Conservation (phyloP, 306 rosid species). For the Adenanthera pavonina region DNA sequence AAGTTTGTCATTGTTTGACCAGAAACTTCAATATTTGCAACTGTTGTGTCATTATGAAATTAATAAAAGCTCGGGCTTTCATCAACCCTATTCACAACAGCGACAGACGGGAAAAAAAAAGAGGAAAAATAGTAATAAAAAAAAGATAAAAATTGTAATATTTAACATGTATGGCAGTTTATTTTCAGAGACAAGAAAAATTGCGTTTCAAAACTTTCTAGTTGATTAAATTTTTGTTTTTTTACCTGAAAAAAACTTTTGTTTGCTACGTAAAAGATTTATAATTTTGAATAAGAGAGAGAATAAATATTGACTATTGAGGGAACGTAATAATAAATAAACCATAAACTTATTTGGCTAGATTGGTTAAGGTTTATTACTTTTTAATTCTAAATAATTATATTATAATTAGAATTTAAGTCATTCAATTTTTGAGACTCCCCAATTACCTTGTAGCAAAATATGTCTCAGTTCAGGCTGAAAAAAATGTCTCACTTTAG, state of each 20-base stretch:
- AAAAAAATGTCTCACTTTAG: too few species aligned
- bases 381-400: too few species aligned
- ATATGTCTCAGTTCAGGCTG: too few species aligned
- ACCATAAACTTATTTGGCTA: too few species aligned
- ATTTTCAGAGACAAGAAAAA: neutral
- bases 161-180: neutral
- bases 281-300: neutral
- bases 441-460: too few species aligned
- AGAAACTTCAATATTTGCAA: neutral
- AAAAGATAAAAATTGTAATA: neutral
- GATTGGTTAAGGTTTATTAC: too few species aligned
- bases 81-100: neutral
- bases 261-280: neutral
- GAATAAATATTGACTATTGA: too few species aligned
- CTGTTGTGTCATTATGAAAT: neutral
- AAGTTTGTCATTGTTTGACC: constrained; percentile 14
- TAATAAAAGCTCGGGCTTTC: neutral
- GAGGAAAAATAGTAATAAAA: neutral
- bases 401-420: too few species aligned
- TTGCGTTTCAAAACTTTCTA: neutral
- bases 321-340: too few species aligned
- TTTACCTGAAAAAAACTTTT: too few species aligned
- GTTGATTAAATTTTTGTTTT: neutral
- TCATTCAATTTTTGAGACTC: too few species aligned
- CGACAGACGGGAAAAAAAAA: neutral